Evolutionary conservation across 2,329 filamentous ascomycete genomes (phyloP).

Genomic region (Fusarium poae): DNA sequence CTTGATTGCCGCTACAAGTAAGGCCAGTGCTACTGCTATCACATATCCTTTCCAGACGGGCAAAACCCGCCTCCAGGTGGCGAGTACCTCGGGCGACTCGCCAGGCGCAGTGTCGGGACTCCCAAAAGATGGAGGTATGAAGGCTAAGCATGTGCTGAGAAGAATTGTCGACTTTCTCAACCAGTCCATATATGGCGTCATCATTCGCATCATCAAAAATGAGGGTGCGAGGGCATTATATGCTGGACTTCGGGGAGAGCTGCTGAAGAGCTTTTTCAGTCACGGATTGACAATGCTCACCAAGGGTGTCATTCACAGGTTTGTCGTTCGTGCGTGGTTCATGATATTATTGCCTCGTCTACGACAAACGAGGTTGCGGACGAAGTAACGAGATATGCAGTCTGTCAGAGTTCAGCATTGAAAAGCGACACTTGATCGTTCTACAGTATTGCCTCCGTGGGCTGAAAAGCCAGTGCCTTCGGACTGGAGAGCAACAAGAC

Average conservation of each 20-base stretch:
- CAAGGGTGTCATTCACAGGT: conserved; percentile 81
- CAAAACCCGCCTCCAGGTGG: conserved; percentile 82
- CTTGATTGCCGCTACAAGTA: conserved; percentile 78
- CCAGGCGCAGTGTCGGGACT: conserved; percentile 22
- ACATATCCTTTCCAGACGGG: conserved; percentile 90
- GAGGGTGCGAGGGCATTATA: conserved; percentile 81
- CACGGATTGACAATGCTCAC: conserved; percentile 90
- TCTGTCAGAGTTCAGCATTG: conserved; percentile 71
- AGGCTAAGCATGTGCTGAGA: conserved; percentile 16
- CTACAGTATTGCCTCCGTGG: conserved; percentile 84
- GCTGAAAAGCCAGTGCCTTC: conserved; percentile 95
- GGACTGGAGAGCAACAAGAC: conserved; percentile 82
- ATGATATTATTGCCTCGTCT: conserved; percentile 53
- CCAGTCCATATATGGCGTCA: conserved; percentile 72
- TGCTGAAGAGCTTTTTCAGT: conserved; percentile 85
- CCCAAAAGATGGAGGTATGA: background rate
- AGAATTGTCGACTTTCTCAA: conserved; percentile 48
- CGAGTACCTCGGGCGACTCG: conserved; percentile 51
- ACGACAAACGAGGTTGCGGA: conserved; percentile 39
- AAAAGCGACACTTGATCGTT: conserved; percentile 83
- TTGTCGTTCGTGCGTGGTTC: conserved; percentile 80
- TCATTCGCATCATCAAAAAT: conserved; percentile 67
- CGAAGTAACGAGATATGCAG: conserved; percentile 31
- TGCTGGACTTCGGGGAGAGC: conserved; percentile 79
- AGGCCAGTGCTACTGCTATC: conserved; percentile 78